Evolutionary conservation across 106 monocot genomes (phyloP), one percentile per base, ranked within the genome.

Genomic region (Dioscorea zingiberensis): DNA sequence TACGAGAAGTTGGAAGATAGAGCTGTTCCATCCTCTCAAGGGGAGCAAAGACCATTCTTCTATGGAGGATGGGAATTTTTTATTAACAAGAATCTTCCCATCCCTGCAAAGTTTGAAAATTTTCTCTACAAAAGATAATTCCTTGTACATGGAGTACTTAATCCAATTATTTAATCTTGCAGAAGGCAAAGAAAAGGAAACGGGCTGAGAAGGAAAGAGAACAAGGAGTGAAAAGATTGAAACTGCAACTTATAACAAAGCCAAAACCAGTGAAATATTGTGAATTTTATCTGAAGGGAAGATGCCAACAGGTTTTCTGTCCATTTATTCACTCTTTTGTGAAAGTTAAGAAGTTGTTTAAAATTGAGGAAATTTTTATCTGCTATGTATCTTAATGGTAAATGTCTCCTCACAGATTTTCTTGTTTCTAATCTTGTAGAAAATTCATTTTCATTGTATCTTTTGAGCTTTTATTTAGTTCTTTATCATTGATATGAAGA

Each of bases 181-280:
- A 97, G 91, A 71, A 72, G 58, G 76, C 83, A 15, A 88, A 97
- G 78, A 83, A 84, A 73, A 85, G 83, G 60, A 97, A 88, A 72
- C 83, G 86, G 61, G 91, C 91, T 60, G 62, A 81, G 67, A 73
- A 81, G 60, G 83, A 85, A 32, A 79, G 73, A 74, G 83, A 79
- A 48, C 76, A 85, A 77, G 95, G 95, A 30, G 85, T 97, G 27
- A 85, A 81, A 60, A 85, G 83, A 71, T 71, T 92, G 72, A 91
- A 86, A 78, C 55, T 97, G 23, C 83, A 74, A 26, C 83, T 83
- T 17, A 19, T 88, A 58, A 24, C 69, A 55, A 88, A 81, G 76
- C 83, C 91, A 44, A 91, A 84, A 74, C 77, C 72, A 73, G 83
- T 91, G 21, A 69, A 81, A 71, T 46, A 63, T 65, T 97, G 95